Evolutionary conservation across 2,329 filamentous ascomycete species (phyloP), one percentile per base, ranked within the genome.

Genomic region (Monilinia laxa): DNA sequence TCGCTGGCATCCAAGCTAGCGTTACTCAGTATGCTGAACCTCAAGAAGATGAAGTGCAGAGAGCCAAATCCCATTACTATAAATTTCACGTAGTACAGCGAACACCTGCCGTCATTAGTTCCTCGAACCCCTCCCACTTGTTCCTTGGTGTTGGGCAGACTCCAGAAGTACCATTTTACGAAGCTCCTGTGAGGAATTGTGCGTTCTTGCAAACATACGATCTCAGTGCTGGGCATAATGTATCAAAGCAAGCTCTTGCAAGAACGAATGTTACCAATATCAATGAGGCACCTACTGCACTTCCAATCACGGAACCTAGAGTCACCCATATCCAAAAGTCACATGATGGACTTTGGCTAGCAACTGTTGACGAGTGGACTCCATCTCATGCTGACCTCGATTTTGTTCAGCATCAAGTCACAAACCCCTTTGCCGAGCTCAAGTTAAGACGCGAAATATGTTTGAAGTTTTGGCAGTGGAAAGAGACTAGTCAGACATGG

Each of bases 331-430:
- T 98, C 62, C 85, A 88, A 54, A 87, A 95, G 71, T 94, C 91
- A 54, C 81, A 84, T 60, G 90, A 98, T 75, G 94, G 94, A 23
- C 84, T 87, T 71, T 98, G 94, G 93, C 84, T 99, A 67, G 93
- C 90, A 5, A 97, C 92, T 1, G 85, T 96, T 1, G 95, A 99
- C 76, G 91, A 93, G 74, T 99, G 95, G 95, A 84, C 85, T 62
- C 93, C 93, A 1, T 87, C 91, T 12, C 79, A 81, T 16, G 81
- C 85, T 68, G 93, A 97, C 74, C 78, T 91, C 18, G 83, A 85
- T 51, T 83, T 84, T 66, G 77, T 90, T 11, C 80, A 81, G 63
- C 79, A 84, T 69, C 75, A 81, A 25, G 78, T 77, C 52, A 78
- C 75, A n/a, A 75, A 77, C 63, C 78, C 74, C 69, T 80, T 78